These are phyloP conservation scores for Pichia heedii DNA, from an alignment of 805 yeast species.

Conservation along the genomic window DNA sequence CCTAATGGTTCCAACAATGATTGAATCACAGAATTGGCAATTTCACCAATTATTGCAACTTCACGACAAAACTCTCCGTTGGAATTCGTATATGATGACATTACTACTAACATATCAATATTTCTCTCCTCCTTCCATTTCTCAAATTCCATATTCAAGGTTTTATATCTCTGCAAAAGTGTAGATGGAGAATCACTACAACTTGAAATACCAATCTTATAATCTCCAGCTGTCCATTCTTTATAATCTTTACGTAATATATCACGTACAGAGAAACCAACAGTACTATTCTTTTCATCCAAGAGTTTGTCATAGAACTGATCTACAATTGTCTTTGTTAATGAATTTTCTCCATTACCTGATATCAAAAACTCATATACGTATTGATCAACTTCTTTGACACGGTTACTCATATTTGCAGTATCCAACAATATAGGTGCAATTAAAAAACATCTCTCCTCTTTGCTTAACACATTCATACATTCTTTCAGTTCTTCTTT, in stretches of 20 bases:
- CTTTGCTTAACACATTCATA: background rate
- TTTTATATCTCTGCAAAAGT: background rate
- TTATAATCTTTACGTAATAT: background rate
- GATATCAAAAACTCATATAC: background rate
- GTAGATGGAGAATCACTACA: background rate
- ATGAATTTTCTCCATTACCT: too few species aligned
- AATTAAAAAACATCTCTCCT: background rate
- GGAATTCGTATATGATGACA: background rate
- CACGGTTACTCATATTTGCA: background rate
- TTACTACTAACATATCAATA: background rate
- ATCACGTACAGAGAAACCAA: background rate
- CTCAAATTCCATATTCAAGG: background rate
- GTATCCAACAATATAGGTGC: background rate
- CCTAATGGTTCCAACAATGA: background rate
- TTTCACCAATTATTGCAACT: background rate
- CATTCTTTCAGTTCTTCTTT: background rate
- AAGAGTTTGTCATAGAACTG: background rate
- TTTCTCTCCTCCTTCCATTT: background rate
- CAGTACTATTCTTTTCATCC: background rate
- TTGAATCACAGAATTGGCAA: background rate
- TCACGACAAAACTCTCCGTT: background rate
- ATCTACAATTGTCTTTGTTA: background rate
- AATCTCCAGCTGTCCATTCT: background rate
- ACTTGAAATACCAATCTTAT: background rate
- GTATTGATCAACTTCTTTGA: background rate